Evolutionary conservation across 441 rosid genomes (phyloP), one percentile per base, ranked within the genome.

Genomic region (Pelargonium citronellum): DNA sequence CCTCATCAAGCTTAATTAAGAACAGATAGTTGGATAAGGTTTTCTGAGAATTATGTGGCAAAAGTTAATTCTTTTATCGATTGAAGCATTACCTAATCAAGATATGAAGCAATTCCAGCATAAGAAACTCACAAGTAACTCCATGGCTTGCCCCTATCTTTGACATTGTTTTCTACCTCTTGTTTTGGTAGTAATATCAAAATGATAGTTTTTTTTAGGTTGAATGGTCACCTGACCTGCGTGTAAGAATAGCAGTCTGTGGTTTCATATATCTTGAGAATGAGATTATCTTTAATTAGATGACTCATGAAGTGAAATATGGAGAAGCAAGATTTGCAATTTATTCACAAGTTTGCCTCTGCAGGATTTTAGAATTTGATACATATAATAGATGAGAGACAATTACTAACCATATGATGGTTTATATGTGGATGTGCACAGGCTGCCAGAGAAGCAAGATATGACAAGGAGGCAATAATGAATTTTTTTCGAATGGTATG

Each of bases 401-500:
- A 63, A 24, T 5, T 57, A 2, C 13, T 65, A 15, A 39, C 49
- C 67, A n/a, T 39, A 39, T 65, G 67, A 8, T 37, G 22, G 51
- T 65, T 65, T 13, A 15, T 53, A 12, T 13, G 2, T 53, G 60
- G 60, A 19, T 16, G 9, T 69, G 66, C 72, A 46, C 84, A 95
- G 99, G 99, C 99, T 41, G 96, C 96, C 43, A 95, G 86, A 82
- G 98, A 89, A 81, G 91, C 95, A 74, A 91, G 98, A 83, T 89
- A 81, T 44, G 98, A 95, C 86, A 91, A 95, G 82, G 99, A 95
- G 84, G 97, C 92, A 69, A 66, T 95, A 64, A 79, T 80, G 77
- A 95, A 85, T 67, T 95, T 92, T 80, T 91, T 95, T 68, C 95
- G 84, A 4, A 81, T 70, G 88, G 99, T 92, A 55, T 39, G 89